Percentiles rank a stretch among this genome's conserved stretches.
Conservation (phyloP, 164 flowering plant species). For the Piper betle region DNA sequence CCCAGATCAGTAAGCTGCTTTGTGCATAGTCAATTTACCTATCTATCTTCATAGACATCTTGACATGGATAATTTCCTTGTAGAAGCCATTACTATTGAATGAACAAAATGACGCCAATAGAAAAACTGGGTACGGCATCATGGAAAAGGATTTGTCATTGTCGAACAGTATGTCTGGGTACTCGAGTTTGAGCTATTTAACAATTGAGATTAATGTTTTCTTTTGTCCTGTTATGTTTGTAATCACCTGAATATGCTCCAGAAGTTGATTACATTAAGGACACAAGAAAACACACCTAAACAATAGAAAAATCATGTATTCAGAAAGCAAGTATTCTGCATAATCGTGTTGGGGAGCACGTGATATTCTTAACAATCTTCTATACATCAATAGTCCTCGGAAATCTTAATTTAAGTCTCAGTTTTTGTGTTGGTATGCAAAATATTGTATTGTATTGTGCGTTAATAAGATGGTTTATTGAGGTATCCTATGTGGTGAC, state of each 20-base stretch:
- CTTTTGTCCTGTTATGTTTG: constrained; percentile 46
- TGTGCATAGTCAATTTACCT: too few species aligned
- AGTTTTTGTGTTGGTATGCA: too few species aligned
- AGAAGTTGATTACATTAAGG: constrained; percentile 14
- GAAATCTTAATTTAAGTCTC: too few species aligned
- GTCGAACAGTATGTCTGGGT: constrained; percentile 5
- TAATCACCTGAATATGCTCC: background rate
- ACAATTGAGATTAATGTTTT: too few species aligned
- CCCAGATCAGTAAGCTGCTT: too few species aligned
- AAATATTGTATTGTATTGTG: too few species aligned
- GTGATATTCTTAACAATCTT: background rate
- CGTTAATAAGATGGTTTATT: too few species aligned
- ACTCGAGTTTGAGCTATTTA: constrained; percentile 8
- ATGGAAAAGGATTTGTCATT: background rate
- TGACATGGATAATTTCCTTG: too few species aligned
- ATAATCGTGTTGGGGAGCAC: background rate
- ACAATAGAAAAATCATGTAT: background rate
- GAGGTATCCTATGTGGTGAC: background rate
- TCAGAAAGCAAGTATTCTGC: background rate
- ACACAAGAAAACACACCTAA: background rate
- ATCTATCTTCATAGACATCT: too few species aligned
- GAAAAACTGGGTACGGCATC: background rate
- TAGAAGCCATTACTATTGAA: too few species aligned
- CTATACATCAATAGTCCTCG: too few species aligned
- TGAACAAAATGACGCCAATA: too few species aligned